These are phyloP conservation scores for Pisolithus microcarpus DNA, from an alignment of 768 basidiomycete species.

Conservation along the genomic window DNA sequence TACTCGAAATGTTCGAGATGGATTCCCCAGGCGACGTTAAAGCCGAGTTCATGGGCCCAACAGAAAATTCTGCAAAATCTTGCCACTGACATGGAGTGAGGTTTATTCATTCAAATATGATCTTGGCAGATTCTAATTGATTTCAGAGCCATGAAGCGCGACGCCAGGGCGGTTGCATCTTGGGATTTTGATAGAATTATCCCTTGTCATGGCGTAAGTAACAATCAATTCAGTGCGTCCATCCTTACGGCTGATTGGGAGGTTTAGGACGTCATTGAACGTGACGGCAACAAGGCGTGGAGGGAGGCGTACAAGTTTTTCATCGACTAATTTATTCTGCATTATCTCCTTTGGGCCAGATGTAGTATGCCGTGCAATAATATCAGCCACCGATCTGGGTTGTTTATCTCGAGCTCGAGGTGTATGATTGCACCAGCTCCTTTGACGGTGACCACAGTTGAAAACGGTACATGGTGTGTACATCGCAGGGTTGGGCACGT, in stretches of 20 bases:
- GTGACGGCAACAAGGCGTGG: conserved; percentile 51
- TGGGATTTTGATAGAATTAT: conserved; percentile 77
- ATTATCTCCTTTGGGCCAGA: neutral
- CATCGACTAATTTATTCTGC: conserved; percentile 9
- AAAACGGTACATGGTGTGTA: too few relatives aligned
- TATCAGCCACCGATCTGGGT: too few relatives aligned
- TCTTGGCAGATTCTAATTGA: conserved; percentile 2
- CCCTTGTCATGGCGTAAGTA: conserved; percentile 56
- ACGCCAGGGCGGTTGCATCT: conserved; percentile 53
- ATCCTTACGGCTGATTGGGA: conserved; percentile 1
- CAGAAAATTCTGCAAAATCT: conserved; percentile 15
- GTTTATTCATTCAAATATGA: neutral
- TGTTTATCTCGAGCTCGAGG: too few relatives aligned
- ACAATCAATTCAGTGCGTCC: neutral
- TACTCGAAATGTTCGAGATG: conserved; percentile 32
- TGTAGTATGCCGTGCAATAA: too few relatives aligned
- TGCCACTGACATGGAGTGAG: conserved; percentile 24
- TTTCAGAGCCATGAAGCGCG: conserved; percentile 48
- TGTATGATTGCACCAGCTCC: too few relatives aligned
- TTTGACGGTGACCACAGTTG: too few relatives aligned
- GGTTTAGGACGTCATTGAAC: conserved; percentile 54
- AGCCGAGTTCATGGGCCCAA: conserved; percentile 26
- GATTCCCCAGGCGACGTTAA: conserved; percentile 22
- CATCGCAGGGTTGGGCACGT: too few relatives aligned
- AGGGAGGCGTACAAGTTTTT: conserved; percentile 33